Evolutionary conservation across 1,284 basidiomycete genomes (phyloP).

Genomic region (Leccinum fuscescens): DNA sequence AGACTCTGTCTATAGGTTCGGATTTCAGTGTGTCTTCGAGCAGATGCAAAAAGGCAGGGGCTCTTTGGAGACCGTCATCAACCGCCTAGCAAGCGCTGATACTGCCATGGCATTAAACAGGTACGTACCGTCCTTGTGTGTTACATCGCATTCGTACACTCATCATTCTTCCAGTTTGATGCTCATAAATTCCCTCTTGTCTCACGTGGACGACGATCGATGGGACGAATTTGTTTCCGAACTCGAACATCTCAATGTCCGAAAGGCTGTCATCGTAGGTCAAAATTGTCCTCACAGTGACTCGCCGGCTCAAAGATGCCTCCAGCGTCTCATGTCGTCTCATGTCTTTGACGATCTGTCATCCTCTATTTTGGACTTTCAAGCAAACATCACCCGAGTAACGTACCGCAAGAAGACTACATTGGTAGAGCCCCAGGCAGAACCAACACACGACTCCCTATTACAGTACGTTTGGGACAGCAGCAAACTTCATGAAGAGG

Average conservation of each 20-base stretch:
- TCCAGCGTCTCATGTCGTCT: conserved; percentile 81
- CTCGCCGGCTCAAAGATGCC: conserved; percentile 11
- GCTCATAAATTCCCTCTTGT: conserved; percentile 83
- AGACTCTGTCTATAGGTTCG: conserved; percentile 75
- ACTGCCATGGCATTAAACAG: conserved; percentile 83
- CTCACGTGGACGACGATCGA: conserved; percentile 71
- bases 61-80: conserved; percentile 76
- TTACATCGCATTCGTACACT: conserved; percentile 9
- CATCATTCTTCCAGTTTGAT: conserved; percentile 60
- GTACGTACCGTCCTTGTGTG: conserved; percentile 39
- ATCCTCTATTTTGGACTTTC: conserved; percentile 88
- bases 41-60: conserved; percentile 71
- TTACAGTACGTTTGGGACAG: conserved; percentile 73
- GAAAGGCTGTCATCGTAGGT: conserved; percentile 81
- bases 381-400: conserved; percentile 83
- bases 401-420: conserved; percentile 80
- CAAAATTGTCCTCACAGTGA: not conserved
- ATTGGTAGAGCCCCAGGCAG: conserved; percentile 66
- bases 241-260: conserved; percentile 76
- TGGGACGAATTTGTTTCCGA: conserved; percentile 80
- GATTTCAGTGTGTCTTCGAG: conserved; percentile 79
- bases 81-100: conserved; percentile 76
- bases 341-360: conserved; percentile 84
- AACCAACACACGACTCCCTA: conserved; percentile 59
- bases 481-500: conserved; percentile 56